These are phyloP conservation scores for Polysphondylium violaceum DNA, from an alignment of 78 protist genomes.

Conservation along the genomic window DNA sequence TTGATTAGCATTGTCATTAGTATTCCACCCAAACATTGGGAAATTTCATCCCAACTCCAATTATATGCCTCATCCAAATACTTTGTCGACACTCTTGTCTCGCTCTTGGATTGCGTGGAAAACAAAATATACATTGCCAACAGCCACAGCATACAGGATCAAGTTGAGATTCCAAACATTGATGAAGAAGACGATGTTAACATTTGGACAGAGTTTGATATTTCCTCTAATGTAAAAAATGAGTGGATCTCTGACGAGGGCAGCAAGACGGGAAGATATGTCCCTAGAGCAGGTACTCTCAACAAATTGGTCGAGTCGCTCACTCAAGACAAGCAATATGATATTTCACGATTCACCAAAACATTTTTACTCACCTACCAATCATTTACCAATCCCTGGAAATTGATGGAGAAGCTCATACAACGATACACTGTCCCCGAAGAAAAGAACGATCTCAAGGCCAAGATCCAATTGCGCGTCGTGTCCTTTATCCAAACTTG, in stretches of 20 bases:
- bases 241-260: conserved; percentile 79
- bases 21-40: conserved; percentile 56
- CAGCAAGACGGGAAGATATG: conserved; percentile 57
- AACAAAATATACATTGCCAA: conserved; percentile 39
- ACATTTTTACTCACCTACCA: conserved; percentile 80
- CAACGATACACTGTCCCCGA: conserved; percentile 82
- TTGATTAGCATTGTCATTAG: conserved; percentile 61
- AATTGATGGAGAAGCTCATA: conserved; percentile 72
- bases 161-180: not conserved
- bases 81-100: conserved; percentile 18
- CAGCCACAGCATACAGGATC: not conserved
- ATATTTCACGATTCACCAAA: conserved; percentile 50
- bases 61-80: conserved; percentile 61
- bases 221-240: conserved; percentile 13
- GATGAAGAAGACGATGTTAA: conserved; percentile 48
- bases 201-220: conserved; percentile 55
- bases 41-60: conserved; percentile 28
- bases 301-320: conserved; percentile 72
- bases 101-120: conserved; percentile 20
- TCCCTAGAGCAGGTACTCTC: conserved; percentile 77
- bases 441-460: not conserved
- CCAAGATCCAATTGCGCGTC: conserved; percentile 70
- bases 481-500: conserved; percentile 76
- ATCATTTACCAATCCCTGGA: conserved; percentile 74
- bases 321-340: conserved; percentile 59